Conservation (phyloP, 495 filamentous ascomycete genomes). For the Cercophora scortea region DNA sequence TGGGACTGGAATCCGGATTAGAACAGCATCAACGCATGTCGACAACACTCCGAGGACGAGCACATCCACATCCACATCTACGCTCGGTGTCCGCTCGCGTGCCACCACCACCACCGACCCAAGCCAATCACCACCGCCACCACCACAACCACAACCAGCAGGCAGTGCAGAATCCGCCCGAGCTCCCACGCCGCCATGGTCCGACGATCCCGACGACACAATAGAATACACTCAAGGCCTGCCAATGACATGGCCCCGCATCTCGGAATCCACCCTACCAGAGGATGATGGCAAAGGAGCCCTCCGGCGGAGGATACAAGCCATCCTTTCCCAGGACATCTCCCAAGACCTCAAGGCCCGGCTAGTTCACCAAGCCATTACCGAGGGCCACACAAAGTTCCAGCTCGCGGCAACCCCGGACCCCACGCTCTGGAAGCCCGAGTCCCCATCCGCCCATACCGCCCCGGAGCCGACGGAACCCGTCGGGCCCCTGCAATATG, state of each 20-base stretch:
- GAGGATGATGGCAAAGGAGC: constrained; percentile 88
- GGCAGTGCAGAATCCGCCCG: not conserved
- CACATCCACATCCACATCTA: not conserved
- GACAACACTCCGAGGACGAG: not conserved
- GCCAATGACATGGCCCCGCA: not conserved
- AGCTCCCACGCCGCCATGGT: not conserved
- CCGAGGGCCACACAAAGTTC: constrained; percentile 57
- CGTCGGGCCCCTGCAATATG: constrained; percentile 16
- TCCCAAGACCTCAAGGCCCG: constrained; percentile 70
- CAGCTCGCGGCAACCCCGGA: constrained; percentile 22
- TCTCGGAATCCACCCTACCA: constrained; percentile 43
- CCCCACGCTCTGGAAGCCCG: constrained; percentile 6
- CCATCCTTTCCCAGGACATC: constrained; percentile 59
- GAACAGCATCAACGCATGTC: not conserved
- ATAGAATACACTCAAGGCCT: not conserved
- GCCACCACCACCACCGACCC: not conserved
- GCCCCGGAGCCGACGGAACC: constrained; percentile 17
- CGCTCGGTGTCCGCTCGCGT: not conserved
- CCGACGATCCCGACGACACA: not conserved
- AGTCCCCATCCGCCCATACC: constrained; percentile 19
- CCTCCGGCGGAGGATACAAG: constrained; percentile 67
- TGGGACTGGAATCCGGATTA: too few relatives aligned
- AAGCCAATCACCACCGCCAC: too few relatives aligned
- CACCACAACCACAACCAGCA: too few relatives aligned
- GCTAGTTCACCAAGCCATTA: constrained; percentile 77